Evolutionary conservation across 257 asterid species (phyloP).

Genomic region (Przewalskia tangutica): DNA sequence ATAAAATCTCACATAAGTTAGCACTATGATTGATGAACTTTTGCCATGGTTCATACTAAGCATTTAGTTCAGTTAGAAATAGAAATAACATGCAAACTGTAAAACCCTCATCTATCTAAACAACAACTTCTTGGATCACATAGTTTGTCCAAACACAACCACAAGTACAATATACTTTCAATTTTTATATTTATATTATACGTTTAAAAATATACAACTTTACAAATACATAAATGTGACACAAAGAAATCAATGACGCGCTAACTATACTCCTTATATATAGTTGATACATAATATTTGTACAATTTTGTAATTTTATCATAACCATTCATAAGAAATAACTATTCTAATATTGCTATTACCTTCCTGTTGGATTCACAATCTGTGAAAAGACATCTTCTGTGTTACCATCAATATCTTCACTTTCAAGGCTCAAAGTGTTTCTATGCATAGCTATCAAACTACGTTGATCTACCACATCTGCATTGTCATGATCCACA

Average conservation of each 20-base stretch:
- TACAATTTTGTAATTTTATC: neutral
- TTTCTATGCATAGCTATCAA: constrained; percentile 66
- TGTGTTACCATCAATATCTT: constrained; percentile 14
- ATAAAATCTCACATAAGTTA: neutral
- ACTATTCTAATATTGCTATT: neutral
- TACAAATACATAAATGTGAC: neutral
- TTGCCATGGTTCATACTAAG: neutral
- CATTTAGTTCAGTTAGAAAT: neutral
- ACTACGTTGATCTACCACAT: constrained; percentile 34
- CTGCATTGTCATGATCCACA: constrained; percentile 17
- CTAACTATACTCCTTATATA: neutral
- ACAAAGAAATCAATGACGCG: neutral
- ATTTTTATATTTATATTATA: neutral
- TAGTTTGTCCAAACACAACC: neutral
- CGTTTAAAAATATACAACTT: neutral
- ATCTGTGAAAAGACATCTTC: constrained; percentile 57
- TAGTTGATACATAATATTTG: neutral
- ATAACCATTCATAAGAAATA: neutral
- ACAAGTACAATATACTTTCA: neutral
- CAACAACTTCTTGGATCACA: neutral
- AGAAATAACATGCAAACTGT: neutral
- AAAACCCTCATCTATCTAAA: neutral
- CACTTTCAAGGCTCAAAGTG: constrained; percentile 55
- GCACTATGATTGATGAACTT: neutral
- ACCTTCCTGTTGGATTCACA: constrained; percentile 55